phyloP scores from a whole-genome alignment of 441 rosid species.

The Eutrema salsugineum region DNA sequence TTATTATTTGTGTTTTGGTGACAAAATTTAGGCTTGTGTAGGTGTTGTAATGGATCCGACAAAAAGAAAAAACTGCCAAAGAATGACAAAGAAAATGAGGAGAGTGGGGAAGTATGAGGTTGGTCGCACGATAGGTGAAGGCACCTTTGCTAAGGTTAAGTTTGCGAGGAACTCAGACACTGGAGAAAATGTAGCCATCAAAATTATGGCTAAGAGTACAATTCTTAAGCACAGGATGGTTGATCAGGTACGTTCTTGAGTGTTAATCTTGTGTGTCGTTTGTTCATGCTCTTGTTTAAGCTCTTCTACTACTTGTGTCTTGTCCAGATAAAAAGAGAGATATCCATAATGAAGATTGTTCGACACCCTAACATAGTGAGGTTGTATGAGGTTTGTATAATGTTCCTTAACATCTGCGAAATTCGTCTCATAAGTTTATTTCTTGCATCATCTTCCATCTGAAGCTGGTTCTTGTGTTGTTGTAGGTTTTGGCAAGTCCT shows the following conservation, averaged over 20 bases:
- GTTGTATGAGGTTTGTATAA: constrained; percentile 68
- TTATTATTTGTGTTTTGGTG: no score
- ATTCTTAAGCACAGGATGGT: constrained; percentile 84
- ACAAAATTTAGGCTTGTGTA: background rate
- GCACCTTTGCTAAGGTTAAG: constrained; percentile 94
- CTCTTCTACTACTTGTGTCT: background rate
- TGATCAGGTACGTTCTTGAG: constrained; percentile 63
- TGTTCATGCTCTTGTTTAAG: background rate
- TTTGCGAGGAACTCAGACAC: constrained; percentile 72
- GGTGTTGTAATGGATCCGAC: constrained; percentile 12
- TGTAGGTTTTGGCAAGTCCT: constrained; percentile 78
- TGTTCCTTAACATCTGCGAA: background rate
- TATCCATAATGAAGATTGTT: constrained; percentile 95
- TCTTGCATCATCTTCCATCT: background rate
- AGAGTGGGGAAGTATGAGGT: constrained; percentile 83
- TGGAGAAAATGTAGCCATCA: constrained; percentile 83
- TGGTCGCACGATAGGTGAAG: constrained; percentile 89
- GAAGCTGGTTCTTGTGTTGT: background rate
- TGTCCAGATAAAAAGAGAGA: constrained; percentile 85
- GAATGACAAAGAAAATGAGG: constrained; percentile 42
- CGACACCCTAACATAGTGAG: constrained; percentile 85
- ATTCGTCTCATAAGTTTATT: background rate
- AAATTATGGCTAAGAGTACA: constrained; percentile 74
- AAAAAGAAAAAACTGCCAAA: constrained; percentile 31
- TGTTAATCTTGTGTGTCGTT: background rate